Percentiles rank a stretch among this genome's conserved stretches.
These are phyloP conservation scores for Melampsora americana DNA, from an alignment of 1,284 basidiomycete species.

Conservation along the genomic window DNA sequence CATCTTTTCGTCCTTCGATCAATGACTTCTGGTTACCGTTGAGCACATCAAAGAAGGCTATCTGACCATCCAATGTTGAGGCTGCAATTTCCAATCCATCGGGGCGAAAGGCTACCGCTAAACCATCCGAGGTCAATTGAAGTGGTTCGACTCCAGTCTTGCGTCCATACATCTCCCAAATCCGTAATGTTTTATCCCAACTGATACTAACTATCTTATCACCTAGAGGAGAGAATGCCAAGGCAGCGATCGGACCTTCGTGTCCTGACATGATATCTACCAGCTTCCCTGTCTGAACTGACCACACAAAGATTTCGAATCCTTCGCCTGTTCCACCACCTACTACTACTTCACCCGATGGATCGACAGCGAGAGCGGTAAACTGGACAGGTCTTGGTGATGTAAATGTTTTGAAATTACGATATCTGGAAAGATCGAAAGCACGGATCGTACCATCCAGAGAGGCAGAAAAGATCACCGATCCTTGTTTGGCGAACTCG, in stretches of 20 bases:
- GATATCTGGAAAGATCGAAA: slow-evolving; percentile 92
- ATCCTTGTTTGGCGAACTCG: slow-evolving; percentile 88
- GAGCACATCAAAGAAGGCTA: slow-evolving; percentile 82
- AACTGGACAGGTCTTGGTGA: slow-evolving; percentile 95
- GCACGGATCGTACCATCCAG: slow-evolving; percentile 96
- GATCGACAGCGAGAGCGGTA: slow-evolving; percentile 89
- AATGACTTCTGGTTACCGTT: slow-evolving; percentile 79
- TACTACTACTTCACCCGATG: slow-evolving; percentile 90
- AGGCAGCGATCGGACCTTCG: slow-evolving; percentile 81
- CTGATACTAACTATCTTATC: slow-evolving; percentile 76
- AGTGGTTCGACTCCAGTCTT: slow-evolving; percentile 83
- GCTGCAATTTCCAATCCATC: slow-evolving; percentile 88
- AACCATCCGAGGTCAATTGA: slow-evolving; percentile 75
- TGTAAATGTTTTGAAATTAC: slow-evolving; percentile 97
- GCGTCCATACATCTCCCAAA: slow-evolving; percentile 80
- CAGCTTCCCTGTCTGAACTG: slow-evolving; percentile 94
- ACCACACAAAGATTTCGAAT: slow-evolving; percentile 97
- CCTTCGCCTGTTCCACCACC: slow-evolving; percentile 72
- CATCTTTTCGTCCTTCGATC: slow-evolving; percentile 88
- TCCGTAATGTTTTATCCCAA: slow-evolving; percentile 68
- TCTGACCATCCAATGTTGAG: slow-evolving; percentile 87
- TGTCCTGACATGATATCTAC: slow-evolving; percentile 90
- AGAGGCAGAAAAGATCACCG: slow-evolving; percentile 90
- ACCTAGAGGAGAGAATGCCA: slow-evolving; percentile 85
- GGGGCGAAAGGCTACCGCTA: slow-evolving; percentile 83